These are phyloP conservation scores for Sporothrix globosa DNA, from an alignment of 2,329 filamentous ascomycete species.

Conservation along the genomic window DNA sequence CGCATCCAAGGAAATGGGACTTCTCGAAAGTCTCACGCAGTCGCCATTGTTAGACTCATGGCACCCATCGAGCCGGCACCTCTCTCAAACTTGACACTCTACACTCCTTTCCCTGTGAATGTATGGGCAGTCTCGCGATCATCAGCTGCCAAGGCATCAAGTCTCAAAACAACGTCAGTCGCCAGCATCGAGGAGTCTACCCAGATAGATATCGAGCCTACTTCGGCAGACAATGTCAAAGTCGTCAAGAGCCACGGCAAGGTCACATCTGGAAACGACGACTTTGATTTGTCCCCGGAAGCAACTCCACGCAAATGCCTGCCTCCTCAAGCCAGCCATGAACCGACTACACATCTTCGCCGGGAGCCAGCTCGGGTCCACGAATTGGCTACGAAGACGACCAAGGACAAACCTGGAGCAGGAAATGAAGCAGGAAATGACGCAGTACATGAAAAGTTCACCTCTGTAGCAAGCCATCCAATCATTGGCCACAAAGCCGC, in stretches of 20 bases:
- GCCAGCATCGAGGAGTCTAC: neutral
- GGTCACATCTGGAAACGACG: neutral
- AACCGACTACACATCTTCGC: no score
- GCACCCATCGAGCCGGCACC: conserved; percentile 33
- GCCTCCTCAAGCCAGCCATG: neutral
- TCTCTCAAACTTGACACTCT: conserved; percentile 27
- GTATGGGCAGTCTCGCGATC: conserved; percentile 13
- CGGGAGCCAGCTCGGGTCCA: no score
- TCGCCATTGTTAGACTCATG: conserved; percentile 30
- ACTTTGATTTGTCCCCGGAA: conserved; percentile 13
- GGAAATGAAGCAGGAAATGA: neutral
- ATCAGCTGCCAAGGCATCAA: neutral
- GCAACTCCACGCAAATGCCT: conserved; percentile 16
- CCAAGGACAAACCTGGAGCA: neutral
- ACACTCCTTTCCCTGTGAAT: neutral
- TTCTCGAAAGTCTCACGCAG: conserved; percentile 2
- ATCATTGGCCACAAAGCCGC: neutral
- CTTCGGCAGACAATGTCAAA: neutral
- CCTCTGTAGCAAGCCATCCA: no score
- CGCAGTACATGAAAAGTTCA: neutral
- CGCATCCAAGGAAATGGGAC: neutral
- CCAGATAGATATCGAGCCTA: neutral
- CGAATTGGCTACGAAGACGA: neutral
- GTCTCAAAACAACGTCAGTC: neutral
- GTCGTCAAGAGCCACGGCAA: neutral